These are phyloP conservation scores for Wickerhamiella vanderwaltii DNA, from an alignment of 805 yeast species.

Conservation along the genomic window DNA sequence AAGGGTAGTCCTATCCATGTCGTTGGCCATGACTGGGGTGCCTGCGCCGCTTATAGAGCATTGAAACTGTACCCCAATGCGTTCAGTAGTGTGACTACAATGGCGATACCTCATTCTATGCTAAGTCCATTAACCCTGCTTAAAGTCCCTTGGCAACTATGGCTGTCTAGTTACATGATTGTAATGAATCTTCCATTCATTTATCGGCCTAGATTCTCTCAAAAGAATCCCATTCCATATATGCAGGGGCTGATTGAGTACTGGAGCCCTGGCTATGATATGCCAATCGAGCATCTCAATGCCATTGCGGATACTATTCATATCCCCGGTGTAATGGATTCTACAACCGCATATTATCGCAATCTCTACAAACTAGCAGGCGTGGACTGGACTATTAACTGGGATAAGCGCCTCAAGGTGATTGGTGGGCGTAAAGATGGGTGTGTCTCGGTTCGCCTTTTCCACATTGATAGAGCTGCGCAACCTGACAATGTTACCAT, in stretches of 20 bases:
- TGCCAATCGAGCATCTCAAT: constrained; percentile 15
- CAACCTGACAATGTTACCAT: constrained; percentile 14
- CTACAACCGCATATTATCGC: constrained; percentile 23
- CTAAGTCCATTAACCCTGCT: constrained; percentile 11
- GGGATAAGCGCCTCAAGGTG: constrained; percentile 10
- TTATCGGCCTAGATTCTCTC: constrained; percentile 15
- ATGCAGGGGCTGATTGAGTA: constrained; percentile 19
- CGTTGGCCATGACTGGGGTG: constrained; percentile 26
- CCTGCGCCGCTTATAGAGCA: constrained; percentile 18
- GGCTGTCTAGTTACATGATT: constrained; percentile 22
- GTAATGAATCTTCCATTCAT: constrained; percentile 21
- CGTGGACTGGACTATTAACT: constrained; percentile 15
- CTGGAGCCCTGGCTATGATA: constrained; percentile 23
- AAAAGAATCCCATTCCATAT: constrained; percentile 14
- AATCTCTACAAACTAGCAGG: constrained; percentile 2
- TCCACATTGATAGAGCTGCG: constrained; percentile 12
- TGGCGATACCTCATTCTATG: constrained; percentile 22
- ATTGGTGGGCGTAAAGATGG: constrained; percentile 22
- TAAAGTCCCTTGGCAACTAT: constrained; percentile 19
- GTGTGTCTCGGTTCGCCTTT: constrained; percentile 18
- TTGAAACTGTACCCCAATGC: constrained; percentile 18
- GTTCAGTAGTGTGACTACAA: constrained; percentile 16
- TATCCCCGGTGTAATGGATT: constrained; percentile 20
- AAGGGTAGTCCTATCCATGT: constrained; percentile 19
- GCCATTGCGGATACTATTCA: constrained; percentile 17